Evolutionary conservation across 192 early-diverging fungal genomes (phyloP), one percentile per base, ranked within the genome.

Genomic region (Backusella westeae): DNA sequence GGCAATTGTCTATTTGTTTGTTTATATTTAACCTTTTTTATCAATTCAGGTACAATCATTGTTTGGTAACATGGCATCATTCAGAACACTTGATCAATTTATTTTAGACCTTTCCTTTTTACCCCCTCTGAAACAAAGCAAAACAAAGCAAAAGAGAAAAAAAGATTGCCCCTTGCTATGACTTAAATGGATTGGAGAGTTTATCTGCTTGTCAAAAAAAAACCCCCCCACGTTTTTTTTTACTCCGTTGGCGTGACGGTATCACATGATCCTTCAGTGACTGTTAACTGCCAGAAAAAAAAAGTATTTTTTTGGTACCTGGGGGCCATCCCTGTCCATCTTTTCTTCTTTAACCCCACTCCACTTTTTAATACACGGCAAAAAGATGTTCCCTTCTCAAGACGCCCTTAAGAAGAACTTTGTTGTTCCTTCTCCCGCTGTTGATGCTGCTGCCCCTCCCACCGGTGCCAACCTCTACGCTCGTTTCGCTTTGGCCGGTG

Each of bases 401-500:
- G 71, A 71, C 29, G 49, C 72, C 79, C 46, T 81, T 15, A 77
- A 81, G 72, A 81, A 81, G 75, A 81, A 69, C 80, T 80, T 80
- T 46, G 67, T 78, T 42, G 76, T 80, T 72, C 73, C 77, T 52
- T 72, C 84, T 68, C 42, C 77, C 53, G 80, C 79, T 73, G 76
- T 71, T 49, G 84, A 81, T 73, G 78, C 79, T 71, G 41, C 78
- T 17, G 78, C 79, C 67, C 83, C 85, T 70, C 83, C 85, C 70
- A 85, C 88, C 73, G 88, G 88, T 75, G 83, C 77, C 70, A 34
- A 29, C 52, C 82, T 89, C 35, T 89, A 89, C 69, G 78, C 86
- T 39, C 86, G 88, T 75, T 89, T 86, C 79, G 88, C 88, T 65
- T 77, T 89, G 46, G 86, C 88, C 66, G 88, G 88, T 80, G 88